Base-by-base conservation (phyloP, 2,329 filamentous ascomycete species). In the Fusarium sp. region DNA sequence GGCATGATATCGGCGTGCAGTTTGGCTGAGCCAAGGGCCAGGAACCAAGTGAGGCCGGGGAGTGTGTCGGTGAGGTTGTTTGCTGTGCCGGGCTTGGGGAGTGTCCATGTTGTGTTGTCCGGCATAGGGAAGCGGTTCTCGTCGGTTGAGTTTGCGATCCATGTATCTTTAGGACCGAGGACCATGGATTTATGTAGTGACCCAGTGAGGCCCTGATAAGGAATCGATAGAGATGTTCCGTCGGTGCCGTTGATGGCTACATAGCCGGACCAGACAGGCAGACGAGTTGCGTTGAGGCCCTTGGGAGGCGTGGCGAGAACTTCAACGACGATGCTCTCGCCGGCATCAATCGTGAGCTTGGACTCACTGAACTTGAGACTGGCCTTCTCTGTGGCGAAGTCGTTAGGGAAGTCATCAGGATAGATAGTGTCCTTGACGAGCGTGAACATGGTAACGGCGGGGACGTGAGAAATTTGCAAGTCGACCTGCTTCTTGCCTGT, bases 401-500 rank as follows among this genome's bases (percentile, higher is more conserved):
- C 78, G 29, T 82, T 84, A 25, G 85, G 84, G 68, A 85, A 87
- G 0, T 54, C 17, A 13, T 75, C 74, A 0, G 83, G 80, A 43
- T 76, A 77, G 40, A 79, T 78, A 27, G 71, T 69, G 33, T 62
- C 71, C 3, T 73, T 67, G 25, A 69, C 70, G 3, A 80, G 76
- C 1, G 87, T 85, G 74, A 88, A 89, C 53, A 83, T 82, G 4
- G 87, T 87, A 14, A 81, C 76, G 14, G 86, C 82, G 4, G 82
- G 81, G 9, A 82, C 75, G 61, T 88, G 80, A 25, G 79, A 80
- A 13, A 90, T 76, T 10, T 79, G 78, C 75, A 88, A 89, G 8
- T 83, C 84, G 48, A 87, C 74, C 1, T 79, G 74, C 23, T 80
- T 77, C 17, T 75, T 75, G 43, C 84, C 85, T 7, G 79, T 79